Conservation (phyloP, 2,329 filamentous ascomycete species). For the Alternaria burnsii region DNA sequence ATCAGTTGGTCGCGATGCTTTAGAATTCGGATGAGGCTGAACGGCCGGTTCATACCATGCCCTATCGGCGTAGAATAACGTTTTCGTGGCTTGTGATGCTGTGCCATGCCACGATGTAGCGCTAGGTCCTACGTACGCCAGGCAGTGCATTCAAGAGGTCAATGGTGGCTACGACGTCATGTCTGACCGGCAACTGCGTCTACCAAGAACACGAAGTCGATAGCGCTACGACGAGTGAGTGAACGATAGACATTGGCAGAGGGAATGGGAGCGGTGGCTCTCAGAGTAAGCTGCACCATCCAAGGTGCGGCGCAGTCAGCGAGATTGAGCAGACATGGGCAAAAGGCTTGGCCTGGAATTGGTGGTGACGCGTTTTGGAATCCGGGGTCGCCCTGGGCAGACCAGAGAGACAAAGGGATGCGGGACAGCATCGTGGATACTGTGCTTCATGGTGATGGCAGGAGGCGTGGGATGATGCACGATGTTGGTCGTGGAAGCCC, state of each 20-base stretch:
- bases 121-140: not conserved
- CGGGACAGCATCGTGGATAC: not conserved
- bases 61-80: not conserved
- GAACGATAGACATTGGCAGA: conserved; percentile 4
- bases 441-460: not conserved
- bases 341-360: conserved; percentile 15
- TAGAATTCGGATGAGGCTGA: not conserved
- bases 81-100: conserved; percentile 1
- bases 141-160: conserved; percentile 6
- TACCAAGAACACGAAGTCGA: not conserved
- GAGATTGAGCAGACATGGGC: conserved; percentile 8
- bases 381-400: conserved; percentile 16
- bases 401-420: conserved; percentile 9
- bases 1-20: not conserved
- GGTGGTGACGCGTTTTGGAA: conserved; percentile 11
- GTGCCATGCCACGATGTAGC: conserved; percentile 15
- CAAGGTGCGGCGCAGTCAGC: conserved; percentile 22
- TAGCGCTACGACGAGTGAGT: conserved; percentile 7
- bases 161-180: conserved; percentile 2
- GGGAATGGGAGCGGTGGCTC: conserved; percentile 19
- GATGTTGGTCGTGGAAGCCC: not conserved
- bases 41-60: not conserved
- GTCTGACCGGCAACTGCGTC: conserved; percentile 7
- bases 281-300: conserved; percentile 10
- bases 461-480: not conserved